Evolutionary conservation across 2,329 filamentous ascomycete genomes (phyloP), one percentile per base, ranked within the genome.

Genomic region (Chaetomiaceae sp.): DNA sequence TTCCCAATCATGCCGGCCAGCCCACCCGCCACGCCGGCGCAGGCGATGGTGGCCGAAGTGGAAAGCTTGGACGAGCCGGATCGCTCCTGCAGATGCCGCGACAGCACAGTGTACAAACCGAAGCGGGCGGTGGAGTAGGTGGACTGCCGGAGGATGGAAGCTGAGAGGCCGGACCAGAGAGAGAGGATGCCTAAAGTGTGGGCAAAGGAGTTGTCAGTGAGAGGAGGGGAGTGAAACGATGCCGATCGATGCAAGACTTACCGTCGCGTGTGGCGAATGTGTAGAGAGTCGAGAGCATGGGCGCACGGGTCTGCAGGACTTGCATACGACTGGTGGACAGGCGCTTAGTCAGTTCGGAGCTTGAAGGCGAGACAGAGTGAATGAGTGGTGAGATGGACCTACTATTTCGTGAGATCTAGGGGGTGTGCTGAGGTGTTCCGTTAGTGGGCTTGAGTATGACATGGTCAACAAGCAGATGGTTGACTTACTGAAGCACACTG

Each of bases 121-220:
- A 56, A 55, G 9, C 54, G 50, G 15, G 52, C 52, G n/a, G 54
- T 56, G 4, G 54, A 56, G 30, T 56, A 56, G n/a, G 52, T 56
- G 14, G 54, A 53, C 20, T 56, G 52, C 10, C 54, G 50, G 30
- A 56, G 54, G 34, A 56, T 45, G 10, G 52, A 56, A 15, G 54
- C 54, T 1, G 52, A 53, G 20, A 56, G 45, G 9, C 52, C 54
- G 33, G 52, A 55, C 54, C 52, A 56, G 12, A 55, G 46, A 7
- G 54, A 56, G n/a, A 41, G 24, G 17, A 56, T 45, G 22, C 49
- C 50, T 55, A 9, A 5, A 24, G 22, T 5, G 17, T 34, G 7
- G 18, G 3, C 8, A 10, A 35, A 2, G n/a, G n/a, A n/a, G n/a
- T n/a, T 14, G 18, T 29, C 12, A 15, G 22, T 33, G 14, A 6